Evolutionary conservation across 2,329 filamentous ascomycete species (phyloP), one percentile per base, ranked within the genome.

Genomic region (Colletotrichum musae): DNA sequence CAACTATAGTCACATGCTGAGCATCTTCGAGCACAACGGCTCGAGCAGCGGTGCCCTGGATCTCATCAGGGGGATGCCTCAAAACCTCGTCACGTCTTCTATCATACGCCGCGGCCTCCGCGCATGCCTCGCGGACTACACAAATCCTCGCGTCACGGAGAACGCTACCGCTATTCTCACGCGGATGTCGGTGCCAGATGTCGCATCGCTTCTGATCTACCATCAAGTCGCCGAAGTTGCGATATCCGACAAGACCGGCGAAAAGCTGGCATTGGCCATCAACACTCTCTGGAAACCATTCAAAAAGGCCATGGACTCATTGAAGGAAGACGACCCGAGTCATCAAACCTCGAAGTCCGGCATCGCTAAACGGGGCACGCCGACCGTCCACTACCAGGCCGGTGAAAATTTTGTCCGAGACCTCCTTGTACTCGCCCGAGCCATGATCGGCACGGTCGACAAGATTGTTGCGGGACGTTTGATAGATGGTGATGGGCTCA

Each of bases 21-120:
- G 89, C 61, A 79, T 93, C 50, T 86, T 96, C 43, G 88, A 90
- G 59, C 78, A 87, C 41, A 89, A 88, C 50, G 91, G 92, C 68
- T 87, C 91, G 51, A 95, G 93, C 73, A 83, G 82, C 47, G 85
- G 89, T 71, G 85, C 89, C 1, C 84, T 90, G 15, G 81, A 87
- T 15, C 77, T 92, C n/a, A 77, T 98, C 21, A 77, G 81, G 26
- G 76, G 83, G 18, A 87, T 91, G 75, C 88, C 87, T 2, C n/a
- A 32, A 4, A 74, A 80, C 6, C 73, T 83, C 70, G 76, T 87
- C 47, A 80, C 77, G 64, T 74, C 76, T 41, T 87, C 86, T 67
- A 89, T 89, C 10, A 93, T 94, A 81, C 88, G 89, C 61, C 87
- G 94, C 54, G 94, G 92, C 62, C 89, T 98, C 83, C 86, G 87